phyloP scores from a whole-genome alignment of 2,329 filamentous ascomycete genomes.

The Penicillium concentricum region DNA sequence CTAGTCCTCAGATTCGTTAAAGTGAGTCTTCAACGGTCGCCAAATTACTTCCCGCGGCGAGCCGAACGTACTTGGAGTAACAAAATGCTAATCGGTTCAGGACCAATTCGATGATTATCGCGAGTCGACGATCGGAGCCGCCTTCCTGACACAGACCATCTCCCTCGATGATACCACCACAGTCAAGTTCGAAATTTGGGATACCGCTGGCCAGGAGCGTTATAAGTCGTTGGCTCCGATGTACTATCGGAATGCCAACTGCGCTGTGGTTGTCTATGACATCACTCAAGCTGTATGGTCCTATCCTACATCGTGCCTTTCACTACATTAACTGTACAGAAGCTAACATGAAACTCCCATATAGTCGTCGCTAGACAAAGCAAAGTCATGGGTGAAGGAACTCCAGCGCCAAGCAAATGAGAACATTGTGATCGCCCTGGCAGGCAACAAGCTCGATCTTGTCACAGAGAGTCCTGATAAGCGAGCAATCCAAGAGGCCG shows the following conservation, averaged over 20 bases:
- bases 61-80: neutral
- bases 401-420: constrained; percentile 98
- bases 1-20: constrained; percentile 98
- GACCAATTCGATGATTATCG: constrained; percentile 99
- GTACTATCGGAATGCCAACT: constrained; percentile 99
- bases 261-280: constrained; percentile 97
- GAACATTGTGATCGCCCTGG: constrained; percentile 98
- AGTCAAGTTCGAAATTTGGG: constrained; percentile 99
- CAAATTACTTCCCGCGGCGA: neutral
- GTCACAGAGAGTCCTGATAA: constrained; percentile 94
- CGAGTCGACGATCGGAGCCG: constrained; percentile 96
- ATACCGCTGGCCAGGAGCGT: constrained; percentile 95
- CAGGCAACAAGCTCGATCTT: constrained; percentile 96
- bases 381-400: constrained; percentile 99
- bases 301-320: neutral
- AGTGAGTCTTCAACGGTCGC: constrained; percentile 54
- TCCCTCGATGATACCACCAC: constrained; percentile 97
- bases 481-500: constrained; percentile 81
- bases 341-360: constrained; percentile 17
- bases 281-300: constrained; percentile 92
- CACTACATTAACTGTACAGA: neutral
- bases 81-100: constrained; percentile 47
- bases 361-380: constrained; percentile 95
- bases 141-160: constrained; percentile 98
- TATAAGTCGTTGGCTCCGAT: constrained; percentile 99